phyloP scores from a whole-genome alignment of 192 early-diverging fungal species.

The Backusella luteola region DNA sequence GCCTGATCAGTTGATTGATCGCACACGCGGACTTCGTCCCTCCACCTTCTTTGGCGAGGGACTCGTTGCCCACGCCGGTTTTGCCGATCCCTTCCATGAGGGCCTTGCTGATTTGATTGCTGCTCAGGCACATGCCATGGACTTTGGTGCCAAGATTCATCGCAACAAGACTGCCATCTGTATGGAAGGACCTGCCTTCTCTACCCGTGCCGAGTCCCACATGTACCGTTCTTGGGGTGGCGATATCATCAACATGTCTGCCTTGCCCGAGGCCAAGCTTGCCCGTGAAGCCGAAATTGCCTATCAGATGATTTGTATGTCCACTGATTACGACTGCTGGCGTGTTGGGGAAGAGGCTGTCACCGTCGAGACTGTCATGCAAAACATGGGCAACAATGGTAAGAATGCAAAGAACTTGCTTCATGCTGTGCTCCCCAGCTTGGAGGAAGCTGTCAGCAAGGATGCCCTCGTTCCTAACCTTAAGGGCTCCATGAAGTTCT shows the following conservation, averaged over 20 bases:
- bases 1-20: constrained; percentile 93
- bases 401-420: constrained; percentile 82
- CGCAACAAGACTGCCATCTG: constrained; percentile 83
- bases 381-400: constrained; percentile 83
- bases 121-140: constrained; percentile 41
- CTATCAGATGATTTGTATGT: constrained; percentile 99
- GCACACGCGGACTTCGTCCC: constrained; percentile 95
- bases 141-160: constrained; percentile 55
- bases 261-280: constrained; percentile 93
- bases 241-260: constrained; percentile 98
- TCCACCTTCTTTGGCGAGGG: constrained; percentile 94
- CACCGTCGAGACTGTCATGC: constrained; percentile 81
- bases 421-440: constrained; percentile 69
- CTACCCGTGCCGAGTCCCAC: constrained; percentile 94
- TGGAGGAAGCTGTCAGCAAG: constrained; percentile 61
- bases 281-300: constrained; percentile 98
- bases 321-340: constrained; percentile 98
- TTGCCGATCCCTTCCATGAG: constrained; percentile 92
- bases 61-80: constrained; percentile 86
- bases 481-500: constrained; percentile 80
- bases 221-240: constrained; percentile 94
- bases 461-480: constrained; percentile 57
- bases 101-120: constrained; percentile 73
- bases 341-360: constrained; percentile 79
- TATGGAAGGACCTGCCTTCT: constrained; percentile 99